Evolutionary conservation across 1,284 basidiomycete species (phyloP).

Genomic region (Sporisorium iseilematis-ciliati): DNA sequence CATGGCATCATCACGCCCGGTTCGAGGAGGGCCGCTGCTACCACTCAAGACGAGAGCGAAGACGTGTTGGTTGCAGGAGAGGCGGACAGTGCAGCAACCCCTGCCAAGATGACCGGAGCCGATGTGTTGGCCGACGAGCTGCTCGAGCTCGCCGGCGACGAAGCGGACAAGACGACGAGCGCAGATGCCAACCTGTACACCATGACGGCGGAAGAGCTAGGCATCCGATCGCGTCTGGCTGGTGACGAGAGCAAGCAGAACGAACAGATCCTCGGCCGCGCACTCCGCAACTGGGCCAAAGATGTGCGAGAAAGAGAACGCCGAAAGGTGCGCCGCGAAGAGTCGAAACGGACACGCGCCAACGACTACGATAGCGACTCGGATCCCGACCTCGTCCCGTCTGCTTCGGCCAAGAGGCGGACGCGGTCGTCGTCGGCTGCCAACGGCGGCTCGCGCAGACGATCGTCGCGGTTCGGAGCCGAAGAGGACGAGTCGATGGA

Average conservation of each 20-base stretch:
- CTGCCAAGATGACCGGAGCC: slow-evolving; percentile 10
- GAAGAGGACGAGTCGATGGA: slow-evolving; percentile 20
- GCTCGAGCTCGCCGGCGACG: slow-evolving; percentile 53
- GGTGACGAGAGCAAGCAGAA: slow-evolving; percentile 28
- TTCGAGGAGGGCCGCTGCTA: slow-evolving; percentile 33
- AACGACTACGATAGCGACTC: slow-evolving; percentile 50
- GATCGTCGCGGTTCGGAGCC: slow-evolving; percentile 30
- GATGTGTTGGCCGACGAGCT: slow-evolving; percentile 55
- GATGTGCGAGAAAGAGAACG: slow-evolving; percentile 47
- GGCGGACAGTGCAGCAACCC: slow-evolving; percentile 12
- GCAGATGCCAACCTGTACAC: slow-evolving; percentile 34
- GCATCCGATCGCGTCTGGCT: slow-evolving; percentile 35
- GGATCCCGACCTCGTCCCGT: slow-evolving; percentile 31
- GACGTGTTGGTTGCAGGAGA: slow-evolving; percentile 31
- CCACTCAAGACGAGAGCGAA: slow-evolving; percentile 28
- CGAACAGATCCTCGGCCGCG: slow-evolving; percentile 35
- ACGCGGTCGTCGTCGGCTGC: slow-evolving; percentile 18
- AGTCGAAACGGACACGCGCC: slow-evolving; percentile 14
- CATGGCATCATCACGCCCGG: slow-evolving; percentile 73
- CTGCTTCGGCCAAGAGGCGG: slow-evolving; percentile 8
- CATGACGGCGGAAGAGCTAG: slow-evolving; percentile 54
- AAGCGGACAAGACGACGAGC: slow-evolving; percentile 13
- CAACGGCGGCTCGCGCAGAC: slow-evolving; percentile 22
- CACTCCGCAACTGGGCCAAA: slow-evolving; percentile 41
- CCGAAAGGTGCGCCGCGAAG: slow-evolving; percentile 15